Conservation (phyloP, 129 eudicot genomes). For the Glebionis coronaria region DNA sequence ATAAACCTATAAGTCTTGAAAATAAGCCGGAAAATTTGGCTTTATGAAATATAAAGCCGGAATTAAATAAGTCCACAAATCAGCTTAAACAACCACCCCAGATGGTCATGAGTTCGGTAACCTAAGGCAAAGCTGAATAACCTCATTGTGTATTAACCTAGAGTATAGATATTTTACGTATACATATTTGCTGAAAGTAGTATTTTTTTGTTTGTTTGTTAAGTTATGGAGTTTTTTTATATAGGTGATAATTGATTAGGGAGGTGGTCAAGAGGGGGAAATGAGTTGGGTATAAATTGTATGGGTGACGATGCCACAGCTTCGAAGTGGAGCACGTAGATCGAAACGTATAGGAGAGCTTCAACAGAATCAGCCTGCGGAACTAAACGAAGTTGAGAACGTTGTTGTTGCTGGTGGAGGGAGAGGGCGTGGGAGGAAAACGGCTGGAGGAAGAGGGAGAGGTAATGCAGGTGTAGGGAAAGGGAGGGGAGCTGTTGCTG, state of each 20-base stretch:
- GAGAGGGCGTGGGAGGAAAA: constrained; percentile 60
- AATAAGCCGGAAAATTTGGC: too few species aligned
- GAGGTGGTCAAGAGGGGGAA: constrained; percentile 30
- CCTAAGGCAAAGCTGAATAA: too few species aligned
- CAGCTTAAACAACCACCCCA: too few species aligned
- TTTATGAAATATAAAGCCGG: too few species aligned
- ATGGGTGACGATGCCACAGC: constrained; percentile 99
- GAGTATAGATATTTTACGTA: too few species aligned
- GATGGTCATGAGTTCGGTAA: too few species aligned
- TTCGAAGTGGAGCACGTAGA: constrained; percentile 99
- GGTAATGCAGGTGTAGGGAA: constrained; percentile 67
- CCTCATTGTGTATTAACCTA: too few species aligned
- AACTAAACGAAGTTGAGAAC: constrained; percentile 62
- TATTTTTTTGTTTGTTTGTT: not conserved
- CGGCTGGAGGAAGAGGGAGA: constrained; percentile 92
- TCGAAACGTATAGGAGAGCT: constrained; percentile 95
- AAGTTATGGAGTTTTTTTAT: not conserved
- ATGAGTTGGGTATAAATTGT: constrained; percentile 67
- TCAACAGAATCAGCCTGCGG: constrained; percentile 70
- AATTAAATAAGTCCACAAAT: too few species aligned
- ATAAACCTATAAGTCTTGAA: too few species aligned
- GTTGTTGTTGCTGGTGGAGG: constrained; percentile 51
- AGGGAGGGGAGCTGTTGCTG: constrained; percentile 48
- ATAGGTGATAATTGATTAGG: constrained; percentile 27
- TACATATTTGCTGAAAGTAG: not conserved